Conservation (phyloP, 805 yeast species). For the Lachancea kluyveri region DNA sequence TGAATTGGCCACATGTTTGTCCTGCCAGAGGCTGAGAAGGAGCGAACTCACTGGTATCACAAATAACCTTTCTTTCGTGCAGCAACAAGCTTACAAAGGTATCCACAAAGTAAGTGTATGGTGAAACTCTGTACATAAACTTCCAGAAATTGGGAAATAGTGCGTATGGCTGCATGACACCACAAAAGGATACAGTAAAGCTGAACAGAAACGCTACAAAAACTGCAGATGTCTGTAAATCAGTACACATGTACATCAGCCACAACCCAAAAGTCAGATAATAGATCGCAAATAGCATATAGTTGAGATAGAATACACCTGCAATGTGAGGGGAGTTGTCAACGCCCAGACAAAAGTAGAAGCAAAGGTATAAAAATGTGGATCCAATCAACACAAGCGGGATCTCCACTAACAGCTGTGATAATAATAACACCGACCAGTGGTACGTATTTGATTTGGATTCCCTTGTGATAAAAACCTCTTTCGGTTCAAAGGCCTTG, state of each 20-base stretch:
- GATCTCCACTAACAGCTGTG: conserved; percentile 51
- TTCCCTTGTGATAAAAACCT: conserved; percentile 66
- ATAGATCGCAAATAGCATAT: conserved; percentile 38
- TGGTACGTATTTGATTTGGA: conserved; percentile 67
- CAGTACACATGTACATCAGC: conserved; percentile 54
- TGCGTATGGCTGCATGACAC: conserved; percentile 33
- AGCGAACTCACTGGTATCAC: conserved; percentile 43
- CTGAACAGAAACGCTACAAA: conserved; percentile 40
- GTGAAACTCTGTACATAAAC: conserved; percentile 62
- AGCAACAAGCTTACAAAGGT: conserved; percentile 43
- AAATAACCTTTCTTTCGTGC: conserved; percentile 47
- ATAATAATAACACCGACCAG: conserved; percentile 55
- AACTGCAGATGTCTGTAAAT: conserved; percentile 63
- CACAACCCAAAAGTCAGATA: conserved; percentile 42
- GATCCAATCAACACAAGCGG: conserved; percentile 50
- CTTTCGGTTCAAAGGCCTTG: conserved; percentile 52
- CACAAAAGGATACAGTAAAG: conserved; percentile 33
- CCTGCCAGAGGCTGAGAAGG: conserved; percentile 50
- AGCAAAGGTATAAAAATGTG: conserved; percentile 47
- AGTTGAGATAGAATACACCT: conserved; percentile 44
- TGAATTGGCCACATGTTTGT: conserved; percentile 53
- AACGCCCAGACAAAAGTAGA: conserved; percentile 45
- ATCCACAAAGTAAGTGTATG: conserved; percentile 53
- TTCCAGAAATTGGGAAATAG: conserved; percentile 69
- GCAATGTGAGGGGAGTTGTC: conserved; percentile 38